Evolutionary conservation across 805 yeast species (phyloP).

Genomic region (Kodamaea neixiangensis): DNA sequence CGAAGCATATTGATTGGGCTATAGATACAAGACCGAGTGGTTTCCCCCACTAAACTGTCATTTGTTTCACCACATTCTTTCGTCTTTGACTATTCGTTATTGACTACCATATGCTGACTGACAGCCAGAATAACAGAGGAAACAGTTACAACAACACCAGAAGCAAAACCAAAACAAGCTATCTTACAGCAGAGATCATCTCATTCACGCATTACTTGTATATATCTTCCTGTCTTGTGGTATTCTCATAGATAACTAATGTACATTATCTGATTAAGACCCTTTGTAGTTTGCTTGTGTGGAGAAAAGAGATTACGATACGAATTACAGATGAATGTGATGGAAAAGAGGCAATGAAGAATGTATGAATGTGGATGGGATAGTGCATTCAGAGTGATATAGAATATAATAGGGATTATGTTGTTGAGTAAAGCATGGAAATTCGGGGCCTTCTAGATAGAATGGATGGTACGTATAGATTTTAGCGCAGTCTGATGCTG

Average conservation of each 20-base stretch:
- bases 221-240: neutral
- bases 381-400: too few species aligned
- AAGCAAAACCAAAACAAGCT: too few species aligned
- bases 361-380: too few species aligned
- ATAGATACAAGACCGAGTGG: neutral
- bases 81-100: neutral
- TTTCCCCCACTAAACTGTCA: neutral
- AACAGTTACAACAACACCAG: neutral
- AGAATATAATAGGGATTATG: too few species aligned
- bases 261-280: neutral
- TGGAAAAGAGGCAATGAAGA: too few species aligned
- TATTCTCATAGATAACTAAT: neutral
- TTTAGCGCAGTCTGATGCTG: too few species aligned
- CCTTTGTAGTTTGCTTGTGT: neutral
- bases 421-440: too few species aligned
- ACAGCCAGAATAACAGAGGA: neutral
- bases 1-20: neutral
- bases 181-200: neutral
- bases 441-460: too few species aligned
- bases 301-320: neutral
- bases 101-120: neutral
- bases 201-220: slow-evolving; percentile 2
- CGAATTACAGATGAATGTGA: too few species aligned
- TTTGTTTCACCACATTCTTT: neutral
- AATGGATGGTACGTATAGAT: too few species aligned